Base-by-base conservation (phyloP, 2,329 filamentous ascomycete species). In the Epichloe elymi region DNA sequence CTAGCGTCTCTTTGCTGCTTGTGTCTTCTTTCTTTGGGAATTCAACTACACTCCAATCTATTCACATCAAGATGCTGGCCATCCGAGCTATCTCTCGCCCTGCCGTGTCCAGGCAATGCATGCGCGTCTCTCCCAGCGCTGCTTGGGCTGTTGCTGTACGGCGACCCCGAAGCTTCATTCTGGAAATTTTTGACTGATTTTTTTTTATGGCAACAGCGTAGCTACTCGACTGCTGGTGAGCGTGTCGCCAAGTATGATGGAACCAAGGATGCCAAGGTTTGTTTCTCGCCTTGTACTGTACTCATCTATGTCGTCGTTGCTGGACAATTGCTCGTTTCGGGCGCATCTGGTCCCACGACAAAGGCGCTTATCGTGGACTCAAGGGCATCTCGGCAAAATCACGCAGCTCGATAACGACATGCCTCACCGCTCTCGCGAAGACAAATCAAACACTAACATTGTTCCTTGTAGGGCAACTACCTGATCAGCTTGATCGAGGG, bases 401-500 rank as follows among this genome's bases (percentile, higher is more conserved):
- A 38, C 44, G 41, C 59, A n/a, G 19, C 12, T 42, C 15, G 7
- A 38, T 17, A 19, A 46, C 12, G 2, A 1, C 30, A 42, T 19
- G 14, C 26, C 15, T 15, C 12, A 11, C 14, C 30, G 23, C 20
- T 14, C 15, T n/a, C 42, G 8, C n/a, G 14, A 5, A 41, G 19
- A 26, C 5, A 33, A n/a, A 23, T 3, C 5, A n/a, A 23, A 20
- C 11, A 26, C 49, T 49, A 35, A 51, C 14, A 48, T 35, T 2
- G 12, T 19, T 33, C 12, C 30, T 40, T 20, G 54, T 63, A 95
- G 88, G 93, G 93, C 66, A 93, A 93, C 72, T 98, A 85, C 80
- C 86, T 87, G 53, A 93, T 98, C 65, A 91, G 88, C 63, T 78
- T 98, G 73, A 98, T 98, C 60, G 94, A 98, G 79, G 93, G 94